Percentiles rank a stretch among this genome's conserved stretches.
phyloP scores from a whole-genome alignment of 1,284 basidiomycete species.

The Ganoderma multipileum region DNA sequence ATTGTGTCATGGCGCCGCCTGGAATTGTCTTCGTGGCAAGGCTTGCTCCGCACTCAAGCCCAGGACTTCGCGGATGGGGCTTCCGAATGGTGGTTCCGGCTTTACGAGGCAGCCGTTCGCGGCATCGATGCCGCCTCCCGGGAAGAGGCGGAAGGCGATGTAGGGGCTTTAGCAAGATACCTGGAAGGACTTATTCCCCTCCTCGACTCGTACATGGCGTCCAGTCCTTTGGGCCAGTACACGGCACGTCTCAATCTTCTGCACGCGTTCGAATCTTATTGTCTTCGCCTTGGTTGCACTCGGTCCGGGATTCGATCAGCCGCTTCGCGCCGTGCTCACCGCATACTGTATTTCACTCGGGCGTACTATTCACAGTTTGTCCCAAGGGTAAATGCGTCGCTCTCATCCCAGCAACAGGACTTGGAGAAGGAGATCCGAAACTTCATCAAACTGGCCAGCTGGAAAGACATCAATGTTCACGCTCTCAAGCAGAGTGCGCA shows the following conservation, averaged over 20 bases:
- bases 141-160: conserved; percentile 39
- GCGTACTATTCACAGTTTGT: conserved; percentile 75
- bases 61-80: conserved; percentile 64
- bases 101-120: conserved; percentile 84
- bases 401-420: conserved; percentile 65
- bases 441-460: conserved; percentile 95
- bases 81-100: conserved; percentile 91
- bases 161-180: conserved; percentile 55
- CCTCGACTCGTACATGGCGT: conserved; percentile 82
- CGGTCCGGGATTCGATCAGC: conserved; percentile 38
- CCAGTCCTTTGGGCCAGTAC: conserved; percentile 89
- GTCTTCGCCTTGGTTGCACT: conserved; percentile 42
- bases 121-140: conserved; percentile 61
- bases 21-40: conserved; percentile 90
- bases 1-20: conserved; percentile 93
- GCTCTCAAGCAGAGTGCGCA: conserved; percentile 93
- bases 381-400: conserved; percentile 52
- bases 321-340: conserved; percentile 55
- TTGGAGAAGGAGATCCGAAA: conserved; percentile 87
- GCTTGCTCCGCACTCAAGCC: conserved; percentile 79
- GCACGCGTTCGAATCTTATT: conserved; percentile 68
- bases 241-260: conserved; percentile 75
- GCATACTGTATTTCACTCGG: conserved; percentile 74
- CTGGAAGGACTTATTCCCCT: conserved; percentile 78
- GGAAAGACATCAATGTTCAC: conserved; percentile 97